phyloP scores from a whole-genome alignment of 169 alveolate species.

The Plasmodium sp. region DNA sequence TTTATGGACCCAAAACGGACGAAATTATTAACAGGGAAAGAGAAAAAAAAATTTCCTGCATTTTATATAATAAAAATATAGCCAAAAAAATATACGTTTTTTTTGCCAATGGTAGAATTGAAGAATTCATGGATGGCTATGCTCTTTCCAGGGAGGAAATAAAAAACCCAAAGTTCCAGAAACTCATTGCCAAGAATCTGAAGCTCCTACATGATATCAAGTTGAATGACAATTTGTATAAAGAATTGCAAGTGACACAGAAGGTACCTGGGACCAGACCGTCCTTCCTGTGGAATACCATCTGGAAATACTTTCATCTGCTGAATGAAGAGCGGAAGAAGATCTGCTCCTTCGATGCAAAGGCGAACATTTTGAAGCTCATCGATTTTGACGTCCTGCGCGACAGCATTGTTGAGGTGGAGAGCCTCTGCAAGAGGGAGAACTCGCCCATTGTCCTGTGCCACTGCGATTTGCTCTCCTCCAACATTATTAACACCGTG shows the following conservation, averaged over 20 bases:
- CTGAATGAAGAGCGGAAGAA: slow-evolving; percentile 19
- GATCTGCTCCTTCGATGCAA: background rate
- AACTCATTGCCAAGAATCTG: slow-evolving; percentile 77
- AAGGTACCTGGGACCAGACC: slow-evolving; percentile 26
- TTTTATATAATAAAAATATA: slow-evolving; percentile 75
- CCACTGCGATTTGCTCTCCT: slow-evolving; percentile 80
- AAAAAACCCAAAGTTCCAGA: slow-evolving; percentile 56
- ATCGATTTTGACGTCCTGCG: slow-evolving; percentile 5
- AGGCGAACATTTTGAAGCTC: slow-evolving; percentile 30
- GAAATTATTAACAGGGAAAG: slow-evolving; percentile 80
- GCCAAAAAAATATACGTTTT: slow-evolving; percentile 79
- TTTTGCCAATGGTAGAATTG: slow-evolving; percentile 82
- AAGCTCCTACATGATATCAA: slow-evolving; percentile 72
- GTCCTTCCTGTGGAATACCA: slow-evolving; percentile 79
- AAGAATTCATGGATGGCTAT: slow-evolving; percentile 84
- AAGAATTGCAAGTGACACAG: slow-evolving; percentile 52
- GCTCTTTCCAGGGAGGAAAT: slow-evolving; percentile 79
- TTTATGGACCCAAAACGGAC: slow-evolving; percentile 82
- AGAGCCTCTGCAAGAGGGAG: slow-evolving; percentile 67
- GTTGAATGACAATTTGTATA: slow-evolving; percentile 66
- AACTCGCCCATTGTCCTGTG: slow-evolving; percentile 85
- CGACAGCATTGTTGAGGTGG: slow-evolving; percentile 53
- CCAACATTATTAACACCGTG: slow-evolving; percentile 76
- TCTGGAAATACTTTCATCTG: slow-evolving; percentile 80
- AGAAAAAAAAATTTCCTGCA: slow-evolving; percentile 77